phyloP scores from a whole-genome alignment of 2,329 filamentous ascomycete species.

The Alternaria ventricosa region DNA sequence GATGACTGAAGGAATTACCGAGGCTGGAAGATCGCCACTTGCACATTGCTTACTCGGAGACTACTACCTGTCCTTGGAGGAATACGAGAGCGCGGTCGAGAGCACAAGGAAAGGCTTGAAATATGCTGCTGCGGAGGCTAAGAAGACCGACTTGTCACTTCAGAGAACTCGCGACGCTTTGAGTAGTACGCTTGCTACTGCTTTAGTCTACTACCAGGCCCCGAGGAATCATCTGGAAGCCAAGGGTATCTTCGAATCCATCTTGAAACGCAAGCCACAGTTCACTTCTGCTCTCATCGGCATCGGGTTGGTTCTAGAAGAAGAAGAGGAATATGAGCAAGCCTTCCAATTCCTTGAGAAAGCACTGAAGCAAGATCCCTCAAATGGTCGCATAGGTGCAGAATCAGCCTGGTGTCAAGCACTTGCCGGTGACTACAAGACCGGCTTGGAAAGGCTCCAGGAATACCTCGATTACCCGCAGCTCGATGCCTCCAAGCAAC shows the following conservation, averaged over 20 bases:
- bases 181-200: slow-evolving; percentile 80
- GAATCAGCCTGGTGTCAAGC: slow-evolving; percentile 94
- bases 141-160: slow-evolving; percentile 72
- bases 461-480: slow-evolving; percentile 65
- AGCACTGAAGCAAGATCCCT: slow-evolving; percentile 74
- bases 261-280: slow-evolving; percentile 75
- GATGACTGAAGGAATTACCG: slow-evolving; percentile 68
- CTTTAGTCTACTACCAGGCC: slow-evolving; percentile 86
- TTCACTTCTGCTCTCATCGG: slow-evolving; percentile 86
- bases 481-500: slow-evolving; percentile 67
- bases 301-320: slow-evolving; percentile 88
- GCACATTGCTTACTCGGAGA: slow-evolving; percentile 83
- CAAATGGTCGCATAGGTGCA: slow-evolving; percentile 78
- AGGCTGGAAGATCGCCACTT: slow-evolving; percentile 70
- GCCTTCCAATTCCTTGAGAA: slow-evolving; percentile 81
- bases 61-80: slow-evolving; percentile 84
- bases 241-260: slow-evolving; percentile 80
- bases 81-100: slow-evolving; percentile 82
- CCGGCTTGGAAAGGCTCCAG: slow-evolving; percentile 73
- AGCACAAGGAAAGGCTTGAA: slow-evolving; percentile 76
- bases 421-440: slow-evolving; percentile 75
- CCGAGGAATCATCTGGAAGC: slow-evolving; percentile 90
- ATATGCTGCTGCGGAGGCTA: slow-evolving; percentile 65
- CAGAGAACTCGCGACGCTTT: slow-evolving; percentile 69
- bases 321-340: slow-evolving; percentile 85